Conservation (phyloP, 2,329 filamentous ascomycete species). For the Lomentospora prolificans region DNA sequence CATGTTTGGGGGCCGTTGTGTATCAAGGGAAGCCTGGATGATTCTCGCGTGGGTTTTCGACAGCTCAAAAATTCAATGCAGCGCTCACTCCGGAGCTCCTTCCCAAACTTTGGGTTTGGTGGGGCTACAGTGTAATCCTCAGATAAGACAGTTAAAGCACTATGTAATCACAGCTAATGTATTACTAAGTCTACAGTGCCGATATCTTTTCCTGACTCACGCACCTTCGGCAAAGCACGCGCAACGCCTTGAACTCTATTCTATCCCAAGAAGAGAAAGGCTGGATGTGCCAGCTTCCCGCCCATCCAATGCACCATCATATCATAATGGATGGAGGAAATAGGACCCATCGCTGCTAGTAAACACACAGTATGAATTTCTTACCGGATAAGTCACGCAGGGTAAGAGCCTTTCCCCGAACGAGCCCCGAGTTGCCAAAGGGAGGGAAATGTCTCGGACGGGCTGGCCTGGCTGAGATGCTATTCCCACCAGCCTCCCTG, state of each 20-base stretch:
- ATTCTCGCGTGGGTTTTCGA: too few species aligned
- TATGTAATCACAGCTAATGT: neutral
- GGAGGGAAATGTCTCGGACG: neutral
- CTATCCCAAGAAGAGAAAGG: slow-evolving; percentile 3
- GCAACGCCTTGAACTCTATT: neutral
- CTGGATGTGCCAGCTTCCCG: slow-evolving; percentile 3
- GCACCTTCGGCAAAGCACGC: neutral
- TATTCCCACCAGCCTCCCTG: neutral
- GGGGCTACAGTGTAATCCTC: neutral
- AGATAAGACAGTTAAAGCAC: neutral
- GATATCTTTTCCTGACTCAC: neutral
- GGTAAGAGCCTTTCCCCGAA: slow-evolving; percentile 5
- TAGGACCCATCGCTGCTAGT: neutral
- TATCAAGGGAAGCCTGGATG: neutral
- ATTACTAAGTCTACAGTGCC: neutral
- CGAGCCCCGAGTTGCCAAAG: neutral
- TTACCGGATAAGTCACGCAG: slow-evolving; percentile 8
- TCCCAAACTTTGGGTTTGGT: neutral
- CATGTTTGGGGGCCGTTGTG: slow-evolving; percentile 1
- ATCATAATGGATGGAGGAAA: slow-evolving; percentile 1
- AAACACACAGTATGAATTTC: slow-evolving; percentile 8
- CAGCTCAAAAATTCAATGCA: too few species aligned
- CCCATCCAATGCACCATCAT: neutral
- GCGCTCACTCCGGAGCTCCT: neutral
- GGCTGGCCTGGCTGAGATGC: neutral